phyloP scores from a whole-genome alignment of 345 rosid species.

The Litchi chinensis region DNA sequence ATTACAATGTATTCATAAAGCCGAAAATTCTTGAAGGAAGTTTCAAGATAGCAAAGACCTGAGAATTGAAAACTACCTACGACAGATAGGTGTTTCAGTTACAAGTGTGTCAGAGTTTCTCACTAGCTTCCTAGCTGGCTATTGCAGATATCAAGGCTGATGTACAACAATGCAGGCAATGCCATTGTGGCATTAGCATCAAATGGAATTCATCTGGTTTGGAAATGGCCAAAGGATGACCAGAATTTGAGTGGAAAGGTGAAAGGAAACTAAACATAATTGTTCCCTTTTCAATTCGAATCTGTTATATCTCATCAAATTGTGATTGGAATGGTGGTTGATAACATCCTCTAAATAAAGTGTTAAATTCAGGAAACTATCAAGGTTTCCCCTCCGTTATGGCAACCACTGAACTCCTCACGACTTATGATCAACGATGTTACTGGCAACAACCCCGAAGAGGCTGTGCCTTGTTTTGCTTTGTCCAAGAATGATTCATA shows the following conservation, averaged over 20 bases:
- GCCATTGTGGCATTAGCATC: conserved; percentile 50
- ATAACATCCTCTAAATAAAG: conserved; percentile 3
- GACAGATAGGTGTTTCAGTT: not conserved
- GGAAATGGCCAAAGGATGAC: conserved; percentile 43
- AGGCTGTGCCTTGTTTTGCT: conserved; percentile 36
- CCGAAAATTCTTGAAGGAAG: not conserved
- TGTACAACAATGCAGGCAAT: conserved; percentile 46
- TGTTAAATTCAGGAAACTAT: conserved; percentile 37
- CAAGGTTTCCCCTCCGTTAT: conserved; percentile 32
- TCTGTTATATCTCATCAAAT: not conserved
- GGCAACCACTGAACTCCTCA: conserved; percentile 34
- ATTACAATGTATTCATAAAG: not conserved
- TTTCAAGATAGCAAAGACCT: not conserved
- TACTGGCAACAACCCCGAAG: conserved; percentile 24
- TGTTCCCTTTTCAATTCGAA: conserved; percentile 4
- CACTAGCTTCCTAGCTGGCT: conserved; percentile 15
- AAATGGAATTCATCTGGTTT: conserved; percentile 38
- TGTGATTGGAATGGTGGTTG: not conserved
- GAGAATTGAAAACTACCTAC: not conserved
- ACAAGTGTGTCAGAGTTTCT: not conserved
- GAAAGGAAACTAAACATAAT: not conserved
- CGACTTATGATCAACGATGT: conserved; percentile 40
- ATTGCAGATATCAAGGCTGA: conserved; percentile 43
- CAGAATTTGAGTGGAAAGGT: conserved; percentile 38
- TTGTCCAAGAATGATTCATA: conserved; percentile 47